A percentile compares a stretch with the other conserved stretches of the same genome.
These are phyloP conservation scores for Xylariaceae sp. DNA, from an alignment of 2,329 filamentous ascomycete species.

Conservation along the genomic window DNA sequence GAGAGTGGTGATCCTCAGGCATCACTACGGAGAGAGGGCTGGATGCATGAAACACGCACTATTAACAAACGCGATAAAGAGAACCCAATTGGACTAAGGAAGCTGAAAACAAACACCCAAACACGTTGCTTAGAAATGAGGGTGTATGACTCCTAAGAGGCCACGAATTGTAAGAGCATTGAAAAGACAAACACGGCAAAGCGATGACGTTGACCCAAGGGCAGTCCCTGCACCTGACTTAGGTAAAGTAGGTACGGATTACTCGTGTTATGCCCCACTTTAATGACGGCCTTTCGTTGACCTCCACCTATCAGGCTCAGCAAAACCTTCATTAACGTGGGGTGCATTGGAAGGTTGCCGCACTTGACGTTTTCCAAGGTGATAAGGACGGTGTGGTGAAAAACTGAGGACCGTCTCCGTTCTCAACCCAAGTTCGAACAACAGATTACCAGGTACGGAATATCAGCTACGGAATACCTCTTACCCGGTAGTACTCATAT, in stretches of 20 bases:
- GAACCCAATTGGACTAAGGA: not conserved
- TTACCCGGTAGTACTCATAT: too few species aligned
- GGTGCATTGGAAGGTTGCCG: too few species aligned
- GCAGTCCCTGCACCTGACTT: not conserved
- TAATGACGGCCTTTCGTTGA: too few species aligned
- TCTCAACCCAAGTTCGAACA: too few species aligned
- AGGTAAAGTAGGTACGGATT: not conserved
- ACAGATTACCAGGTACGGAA: too few species aligned
- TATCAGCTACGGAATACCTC: too few species aligned
- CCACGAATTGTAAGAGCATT: not conserved
- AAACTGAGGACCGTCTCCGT: too few species aligned
- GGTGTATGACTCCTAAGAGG: not conserved
- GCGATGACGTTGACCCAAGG: constrained; percentile 15
- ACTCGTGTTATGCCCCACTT: too few species aligned
- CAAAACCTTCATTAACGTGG: too few species aligned
- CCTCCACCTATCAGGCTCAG: too few species aligned
- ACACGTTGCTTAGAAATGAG: not conserved
- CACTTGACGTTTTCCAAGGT: too few species aligned
- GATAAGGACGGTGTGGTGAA: too few species aligned
- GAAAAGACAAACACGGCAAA: not conserved
- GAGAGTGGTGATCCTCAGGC: constrained; percentile 11
- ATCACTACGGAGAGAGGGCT: constrained; percentile 4
- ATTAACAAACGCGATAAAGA: not conserved
- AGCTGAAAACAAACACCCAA: not conserved
- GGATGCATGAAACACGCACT: constrained; percentile 5